Percentiles rank a stretch among this genome's conserved stretches.
These are phyloP conservation scores for Nemophila menziesii DNA, from an alignment of 257 asterid genomes.

Conservation along the genomic window DNA sequence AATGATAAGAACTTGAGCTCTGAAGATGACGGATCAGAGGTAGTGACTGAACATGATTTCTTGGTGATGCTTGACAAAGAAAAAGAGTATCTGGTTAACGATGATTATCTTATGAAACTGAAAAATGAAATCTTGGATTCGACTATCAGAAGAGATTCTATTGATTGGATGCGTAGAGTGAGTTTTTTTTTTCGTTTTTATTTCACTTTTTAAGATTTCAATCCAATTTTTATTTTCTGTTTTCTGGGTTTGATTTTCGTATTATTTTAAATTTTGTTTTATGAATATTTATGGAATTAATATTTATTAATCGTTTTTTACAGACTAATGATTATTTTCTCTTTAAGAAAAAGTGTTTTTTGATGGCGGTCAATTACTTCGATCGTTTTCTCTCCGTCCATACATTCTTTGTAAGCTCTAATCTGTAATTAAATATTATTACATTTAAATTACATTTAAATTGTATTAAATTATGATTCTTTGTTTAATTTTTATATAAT, in stretches of 20 bases:
- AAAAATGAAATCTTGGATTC: constrained; percentile 61
- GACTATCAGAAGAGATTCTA: constrained; percentile 45
- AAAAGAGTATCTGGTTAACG: constrained; percentile 34
- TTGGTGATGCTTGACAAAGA: constrained; percentile 49
- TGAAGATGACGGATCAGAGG: constrained; percentile 30
- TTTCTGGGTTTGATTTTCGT: neutral
- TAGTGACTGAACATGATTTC: constrained; percentile 37
- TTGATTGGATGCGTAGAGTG: constrained; percentile 85
- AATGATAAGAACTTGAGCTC: constrained; percentile 20
- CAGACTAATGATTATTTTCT: constrained; percentile 29
- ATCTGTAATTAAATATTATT: constrained; percentile 7
- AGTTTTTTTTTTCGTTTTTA: constrained; percentile 8
- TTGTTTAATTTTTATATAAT: constrained; percentile 5
- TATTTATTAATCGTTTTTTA: neutral
- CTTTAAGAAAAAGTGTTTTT: constrained; percentile 23
- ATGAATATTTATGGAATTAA: neutral
- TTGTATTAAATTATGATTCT: constrained; percentile 6
- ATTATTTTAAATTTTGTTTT: neutral
- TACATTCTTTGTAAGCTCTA: constrained; percentile 27
- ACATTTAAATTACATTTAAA: constrained; percentile 6
- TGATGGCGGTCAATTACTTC: constrained; percentile 24
- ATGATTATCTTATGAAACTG: constrained; percentile 57
- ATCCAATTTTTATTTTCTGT: too few species aligned
- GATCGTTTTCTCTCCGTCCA: constrained; percentile 28
- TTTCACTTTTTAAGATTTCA: neutral